Evolutionary conservation across 495 filamentous ascomycete genomes (phyloP).

Genomic region (Lophiotrema nucula): DNA sequence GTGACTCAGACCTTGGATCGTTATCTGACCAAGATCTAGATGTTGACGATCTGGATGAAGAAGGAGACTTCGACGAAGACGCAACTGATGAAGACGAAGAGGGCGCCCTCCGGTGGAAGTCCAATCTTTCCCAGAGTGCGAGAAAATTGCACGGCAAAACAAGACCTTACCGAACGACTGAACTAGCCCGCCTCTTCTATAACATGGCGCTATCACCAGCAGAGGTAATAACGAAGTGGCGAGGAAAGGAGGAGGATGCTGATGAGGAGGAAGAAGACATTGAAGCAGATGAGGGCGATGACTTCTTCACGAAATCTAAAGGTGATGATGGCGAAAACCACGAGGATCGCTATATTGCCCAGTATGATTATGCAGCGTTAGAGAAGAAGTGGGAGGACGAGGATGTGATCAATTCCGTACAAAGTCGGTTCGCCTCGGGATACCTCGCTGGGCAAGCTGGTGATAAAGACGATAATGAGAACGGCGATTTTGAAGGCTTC

Average conservation of each 20-base stretch:
- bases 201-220: slow-evolving; percentile 71
- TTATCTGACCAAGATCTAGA: slow-evolving; percentile 65
- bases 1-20: slow-evolving; percentile 92
- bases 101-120: slow-evolving; percentile 74
- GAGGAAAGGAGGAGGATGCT: slow-evolving; percentile 57
- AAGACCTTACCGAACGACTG: slow-evolving; percentile 67
- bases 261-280: slow-evolving; percentile 49
- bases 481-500: slow-evolving; percentile 49
- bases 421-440: slow-evolving; percentile 69
- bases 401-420: slow-evolving; percentile 71
- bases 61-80: slow-evolving; percentile 39
- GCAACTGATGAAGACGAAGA: slow-evolving; percentile 61
- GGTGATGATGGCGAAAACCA: slow-evolving; percentile 57
- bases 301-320: slow-evolving; percentile 79
- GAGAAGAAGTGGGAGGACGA: slow-evolving; percentile 81
- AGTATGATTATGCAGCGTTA: slow-evolving; percentile 75
- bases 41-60: slow-evolving; percentile 59
- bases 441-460: slow-evolving; percentile 46
- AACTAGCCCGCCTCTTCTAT: slow-evolving; percentile 85
- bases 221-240: slow-evolving; percentile 77
- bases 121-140: slow-evolving; percentile 76
- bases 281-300: slow-evolving; percentile 68
- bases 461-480: slow-evolving; percentile 48
- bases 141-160: slow-evolving; percentile 65
- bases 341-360: slow-evolving; percentile 76